phyloP scores from a whole-genome alignment of 495 filamentous ascomycete species.

The Aspergillus biplanus region DNA sequence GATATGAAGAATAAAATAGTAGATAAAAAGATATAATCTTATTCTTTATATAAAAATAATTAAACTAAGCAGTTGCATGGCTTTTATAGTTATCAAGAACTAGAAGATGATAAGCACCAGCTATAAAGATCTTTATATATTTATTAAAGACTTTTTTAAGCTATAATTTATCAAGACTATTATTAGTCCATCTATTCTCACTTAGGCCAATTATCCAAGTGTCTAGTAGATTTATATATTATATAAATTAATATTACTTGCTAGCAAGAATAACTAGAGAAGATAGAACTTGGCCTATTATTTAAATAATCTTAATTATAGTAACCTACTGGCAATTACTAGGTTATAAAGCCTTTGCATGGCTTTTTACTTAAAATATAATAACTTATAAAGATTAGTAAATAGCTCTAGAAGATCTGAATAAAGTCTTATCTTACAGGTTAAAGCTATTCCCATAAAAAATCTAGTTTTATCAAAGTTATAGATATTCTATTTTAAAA shows the following conservation, averaged over 20 bases:
- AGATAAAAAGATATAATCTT: conserved; percentile 12
- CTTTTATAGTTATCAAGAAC: conserved; percentile 5
- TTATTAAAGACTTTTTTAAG: conserved; percentile 7
- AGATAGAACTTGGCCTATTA: background rate
- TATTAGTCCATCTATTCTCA: conserved; percentile 3
- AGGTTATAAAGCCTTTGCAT: background rate
- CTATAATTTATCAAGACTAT: conserved; percentile 1
- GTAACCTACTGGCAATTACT: background rate
- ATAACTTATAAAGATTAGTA: conserved; percentile 7
- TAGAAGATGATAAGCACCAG: conserved; percentile 3
- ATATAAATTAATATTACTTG: background rate
- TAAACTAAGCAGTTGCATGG: conserved; percentile 5
- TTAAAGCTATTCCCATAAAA: conserved; percentile 1
- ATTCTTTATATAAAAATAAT: conserved; percentile 1
- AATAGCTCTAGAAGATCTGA: conserved; percentile 1
- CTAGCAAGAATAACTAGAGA: background rate
- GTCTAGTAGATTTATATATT: conserved; percentile 2
- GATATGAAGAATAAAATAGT: conserved; percentile 1
- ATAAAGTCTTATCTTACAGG: background rate
- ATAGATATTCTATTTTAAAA: conserved; percentile 34
- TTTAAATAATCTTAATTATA: conserved; percentile 4
- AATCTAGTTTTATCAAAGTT: conserved; percentile 42
- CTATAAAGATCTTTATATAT: background rate
- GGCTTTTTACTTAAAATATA: conserved; percentile 7
- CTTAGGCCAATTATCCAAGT: background rate